Evolutionary conservation across 495 filamentous ascomycete species (phyloP).

Genomic region (Trichocladium antarcticum): DNA sequence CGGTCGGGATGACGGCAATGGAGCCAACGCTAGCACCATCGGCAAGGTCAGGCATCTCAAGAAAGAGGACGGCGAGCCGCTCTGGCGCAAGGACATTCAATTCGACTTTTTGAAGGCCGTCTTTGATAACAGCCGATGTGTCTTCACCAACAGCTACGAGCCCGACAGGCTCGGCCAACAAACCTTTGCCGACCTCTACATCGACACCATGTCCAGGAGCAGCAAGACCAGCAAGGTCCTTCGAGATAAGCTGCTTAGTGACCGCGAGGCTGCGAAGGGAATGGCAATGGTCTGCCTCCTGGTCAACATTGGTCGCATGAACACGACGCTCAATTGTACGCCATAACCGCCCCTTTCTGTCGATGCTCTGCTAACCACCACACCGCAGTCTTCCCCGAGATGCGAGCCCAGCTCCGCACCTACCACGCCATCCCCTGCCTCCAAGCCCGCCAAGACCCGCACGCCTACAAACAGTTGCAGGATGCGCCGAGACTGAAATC

Average conservation of each 20-base stretch:
- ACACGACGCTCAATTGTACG: conserved; percentile 94
- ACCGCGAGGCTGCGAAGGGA: conserved; percentile 80
- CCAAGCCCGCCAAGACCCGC: conserved; percentile 87
- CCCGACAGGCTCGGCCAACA: conserved; percentile 56
- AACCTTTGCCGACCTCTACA: conserved; percentile 92
- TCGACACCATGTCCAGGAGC: conserved; percentile 96
- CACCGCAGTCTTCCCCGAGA: conserved; percentile 85
- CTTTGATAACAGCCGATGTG: conserved; percentile 73
- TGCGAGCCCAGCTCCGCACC: conserved; percentile 94
- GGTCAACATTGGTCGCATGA: conserved; percentile 97
- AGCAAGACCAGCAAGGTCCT: conserved; percentile 99
- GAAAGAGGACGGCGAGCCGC: conserved; percentile 91
- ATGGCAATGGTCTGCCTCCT: conserved; percentile 99
- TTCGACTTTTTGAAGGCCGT: conserved; percentile 86
- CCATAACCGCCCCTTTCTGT: conserved; percentile 3
- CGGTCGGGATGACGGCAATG: conserved; percentile 26
- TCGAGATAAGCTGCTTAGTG: conserved; percentile 89
- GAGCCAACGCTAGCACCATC: conserved; percentile 39
- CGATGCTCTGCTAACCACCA: conserved; percentile 21
- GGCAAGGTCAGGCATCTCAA: conserved; percentile 94
- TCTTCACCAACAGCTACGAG: conserved; percentile 79
- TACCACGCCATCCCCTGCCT: conserved; percentile 96
- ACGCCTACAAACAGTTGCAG: conserved; percentile 95
- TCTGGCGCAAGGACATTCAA: conserved; percentile 97
- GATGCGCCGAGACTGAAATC: conserved; percentile 94